Base-by-base conservation (phyloP, 1,284 basidiomycete species). In the Hymenochaete sp. region DNA sequence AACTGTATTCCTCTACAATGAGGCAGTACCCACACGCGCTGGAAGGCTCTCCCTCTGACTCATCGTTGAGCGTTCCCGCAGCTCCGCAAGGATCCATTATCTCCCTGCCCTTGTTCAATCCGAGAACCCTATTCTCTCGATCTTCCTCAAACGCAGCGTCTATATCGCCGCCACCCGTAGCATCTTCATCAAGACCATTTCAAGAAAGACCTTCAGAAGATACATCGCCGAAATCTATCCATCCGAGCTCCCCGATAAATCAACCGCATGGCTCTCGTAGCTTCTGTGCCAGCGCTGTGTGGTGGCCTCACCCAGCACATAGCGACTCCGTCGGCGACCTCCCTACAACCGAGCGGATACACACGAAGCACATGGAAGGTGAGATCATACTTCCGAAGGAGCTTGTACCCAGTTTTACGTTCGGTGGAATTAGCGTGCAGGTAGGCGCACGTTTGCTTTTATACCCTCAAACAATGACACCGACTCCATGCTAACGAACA, bases 381-480 rank as follows among this genome's bases (percentile, higher is more conserved):
- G 73, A 74, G 56, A 71, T 75, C 32, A 62, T 61, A 28, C 58
- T 74, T 3, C 56, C 67, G 4, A 71, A 71, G 52, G 70, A 74
- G 46, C 56, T 75, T 14, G 55, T 67, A 42, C 71, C 72, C 24
- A 65, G 68, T 8, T 70, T 69, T 40, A 62, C 64, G 38, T 67
- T 74, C 56, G 68, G 66, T 14, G 65, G 67, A 47, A 71, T 73
- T 55, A 67, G 64, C 50, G 66, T 75, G 44, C 67, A 64, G 47
- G 71, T 72, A 48, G 54, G 65, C 58, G 8, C 8, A 35, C 19
- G 16, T 27, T 38, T 35, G 33, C 21, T 42, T 13, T 18, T 26
- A 38, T 14, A 29, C 9, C 13, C 33, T 16, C 26, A 18, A 18
- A 38, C 42, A 24, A 1, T 48, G 65, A 25, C 18, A 18, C 14